A percentile compares a stretch with the other conserved stretches of the same genome.
These are phyloP conservation scores for Fusarium sacchari DNA, from an alignment of 2,329 filamentous ascomycete genomes.

Conservation along the genomic window DNA sequence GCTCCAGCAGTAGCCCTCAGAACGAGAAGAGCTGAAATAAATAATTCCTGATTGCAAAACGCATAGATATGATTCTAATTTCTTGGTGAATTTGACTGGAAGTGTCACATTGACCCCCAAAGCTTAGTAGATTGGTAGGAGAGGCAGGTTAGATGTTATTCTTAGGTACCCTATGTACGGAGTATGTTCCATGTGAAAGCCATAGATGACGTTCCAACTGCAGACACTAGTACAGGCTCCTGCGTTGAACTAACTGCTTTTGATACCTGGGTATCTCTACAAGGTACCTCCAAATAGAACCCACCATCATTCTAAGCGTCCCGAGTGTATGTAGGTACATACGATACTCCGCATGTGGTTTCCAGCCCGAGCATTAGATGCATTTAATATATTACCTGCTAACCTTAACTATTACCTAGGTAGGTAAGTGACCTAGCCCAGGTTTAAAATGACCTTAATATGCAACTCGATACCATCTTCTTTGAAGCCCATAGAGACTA, in stretches of 20 bases:
- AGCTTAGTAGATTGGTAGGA: neutral
- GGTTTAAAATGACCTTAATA: neutral
- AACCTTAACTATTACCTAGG: neutral
- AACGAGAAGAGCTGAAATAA: neutral
- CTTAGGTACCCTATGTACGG: no score
- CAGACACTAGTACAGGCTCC: neutral
- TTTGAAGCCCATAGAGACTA: neutral
- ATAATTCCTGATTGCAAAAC: neutral
- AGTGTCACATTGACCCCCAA: neutral
- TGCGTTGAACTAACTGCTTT: conserved; percentile 10
- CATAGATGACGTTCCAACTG: conserved; percentile 29
- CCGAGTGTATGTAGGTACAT: neutral
- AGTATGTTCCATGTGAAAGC: conserved; percentile 34
- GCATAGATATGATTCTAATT: neutral
- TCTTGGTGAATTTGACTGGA: neutral
- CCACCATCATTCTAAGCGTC: neutral
- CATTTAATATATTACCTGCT: neutral
- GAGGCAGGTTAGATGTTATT: neutral
- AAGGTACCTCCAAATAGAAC: neutral
- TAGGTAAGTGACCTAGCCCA: neutral
- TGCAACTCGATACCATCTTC: neutral
- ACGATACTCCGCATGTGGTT: neutral
- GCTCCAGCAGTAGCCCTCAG: neutral
- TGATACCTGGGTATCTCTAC: no score
- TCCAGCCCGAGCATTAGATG: neutral